phyloP scores from a whole-genome alignment of 345 rosid species.

The Mercurialis annua region DNA sequence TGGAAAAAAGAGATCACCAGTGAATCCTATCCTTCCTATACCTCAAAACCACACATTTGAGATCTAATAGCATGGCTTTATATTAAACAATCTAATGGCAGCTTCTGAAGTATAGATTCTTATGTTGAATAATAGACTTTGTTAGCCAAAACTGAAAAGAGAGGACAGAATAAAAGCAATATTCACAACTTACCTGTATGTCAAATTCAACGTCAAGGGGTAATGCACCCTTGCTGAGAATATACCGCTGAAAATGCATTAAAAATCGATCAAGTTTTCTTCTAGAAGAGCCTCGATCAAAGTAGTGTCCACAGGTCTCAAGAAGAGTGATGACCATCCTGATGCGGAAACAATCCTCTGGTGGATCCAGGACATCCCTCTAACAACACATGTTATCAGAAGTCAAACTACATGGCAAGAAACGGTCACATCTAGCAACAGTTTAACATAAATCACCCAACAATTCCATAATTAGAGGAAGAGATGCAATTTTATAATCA shows the following conservation, averaged over 20 bases:
- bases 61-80: slow-evolving; percentile 2
- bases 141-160: background rate
- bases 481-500: background rate
- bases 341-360: slow-evolving; percentile 93
- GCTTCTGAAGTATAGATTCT: background rate
- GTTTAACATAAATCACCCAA: background rate
- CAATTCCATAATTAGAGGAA: background rate
- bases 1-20: background rate
- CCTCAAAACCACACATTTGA: no score
- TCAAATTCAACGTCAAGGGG: slow-evolving; percentile 96
- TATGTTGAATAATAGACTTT: background rate
- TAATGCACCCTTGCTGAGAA: slow-evolving; percentile 75
- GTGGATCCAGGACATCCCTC: slow-evolving; percentile 92
- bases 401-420: slow-evolving; percentile 13
- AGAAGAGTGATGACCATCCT: slow-evolving; percentile 92
- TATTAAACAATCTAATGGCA: background rate
- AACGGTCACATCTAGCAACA: background rate
- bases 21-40: background rate
- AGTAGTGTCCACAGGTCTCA: slow-evolving; percentile 97
- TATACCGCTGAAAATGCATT: slow-evolving; percentile 90
- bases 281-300: slow-evolving; percentile 94
- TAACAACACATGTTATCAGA: slow-evolving; percentile 31
- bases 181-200: slow-evolving; percentile 63
- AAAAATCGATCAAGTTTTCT: slow-evolving; percentile 92
- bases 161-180: background rate